These are phyloP conservation scores for Amniculicola lignicola DNA, from an alignment of 495 filamentous ascomycete genomes.

Conservation along the genomic window DNA sequence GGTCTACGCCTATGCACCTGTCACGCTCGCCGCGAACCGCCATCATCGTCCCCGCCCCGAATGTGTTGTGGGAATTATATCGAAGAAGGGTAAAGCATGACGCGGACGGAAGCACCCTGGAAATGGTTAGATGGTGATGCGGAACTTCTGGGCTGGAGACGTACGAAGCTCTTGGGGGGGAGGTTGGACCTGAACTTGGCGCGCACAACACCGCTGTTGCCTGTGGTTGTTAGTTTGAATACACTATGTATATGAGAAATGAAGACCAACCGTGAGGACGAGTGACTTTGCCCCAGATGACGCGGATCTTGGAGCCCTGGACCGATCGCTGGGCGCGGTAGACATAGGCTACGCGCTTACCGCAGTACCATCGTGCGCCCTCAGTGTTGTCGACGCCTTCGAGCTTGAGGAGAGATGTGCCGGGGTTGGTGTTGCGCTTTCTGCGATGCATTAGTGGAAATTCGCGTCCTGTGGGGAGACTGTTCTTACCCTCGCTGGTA, in stretches of 20 bases:
- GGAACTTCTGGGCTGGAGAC: background rate
- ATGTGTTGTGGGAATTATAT: constrained; percentile 44
- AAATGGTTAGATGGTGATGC: constrained; percentile 1
- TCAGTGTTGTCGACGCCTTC: constrained; percentile 85
- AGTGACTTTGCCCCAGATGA: constrained; percentile 99
- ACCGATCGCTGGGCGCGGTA: constrained; percentile 90
- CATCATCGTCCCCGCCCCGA: constrained; percentile 16
- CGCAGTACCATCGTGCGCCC: constrained; percentile 70
- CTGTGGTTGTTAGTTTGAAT: constrained; percentile 43
- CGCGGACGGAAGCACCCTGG: constrained; percentile 76
- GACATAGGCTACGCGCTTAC: constrained; percentile 96
- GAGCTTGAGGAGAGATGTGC: constrained; percentile 85
- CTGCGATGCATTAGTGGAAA: constrained; percentile 1
- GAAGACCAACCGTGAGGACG: constrained; percentile 73
- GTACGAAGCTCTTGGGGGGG: constrained; percentile 83
- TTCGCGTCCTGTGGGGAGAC: background rate
- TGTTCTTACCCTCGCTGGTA: constrained; percentile 25
- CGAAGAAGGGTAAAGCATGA: constrained; percentile 97
- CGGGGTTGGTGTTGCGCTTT: constrained; percentile 75
- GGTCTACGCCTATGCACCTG: background rate
- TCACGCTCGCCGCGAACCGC: background rate
- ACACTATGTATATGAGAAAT: background rate
- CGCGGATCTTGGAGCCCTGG: constrained; percentile 93
- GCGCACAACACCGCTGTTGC: constrained; percentile 94
- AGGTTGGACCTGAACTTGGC: constrained; percentile 95